A percentile compares a stretch with the other conserved stretches of the same genome.
Conservation (phyloP, 768 basidiomycete genomes). For the Suillus decipiens region DNA sequence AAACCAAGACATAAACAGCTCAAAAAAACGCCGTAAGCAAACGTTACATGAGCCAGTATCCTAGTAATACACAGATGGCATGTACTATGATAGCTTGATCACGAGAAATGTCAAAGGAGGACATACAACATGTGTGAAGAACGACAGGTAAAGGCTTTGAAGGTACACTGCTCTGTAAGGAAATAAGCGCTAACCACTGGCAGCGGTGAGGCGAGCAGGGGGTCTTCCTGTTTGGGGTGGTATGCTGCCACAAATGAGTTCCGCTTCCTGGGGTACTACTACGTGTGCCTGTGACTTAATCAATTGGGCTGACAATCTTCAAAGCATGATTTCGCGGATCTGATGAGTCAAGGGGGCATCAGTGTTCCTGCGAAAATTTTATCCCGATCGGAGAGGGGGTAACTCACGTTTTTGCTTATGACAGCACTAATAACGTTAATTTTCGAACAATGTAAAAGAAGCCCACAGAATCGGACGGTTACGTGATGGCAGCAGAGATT, state of each 20-base stretch:
- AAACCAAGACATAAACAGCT: background rate
- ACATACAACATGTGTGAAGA: background rate
- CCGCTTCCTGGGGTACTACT: background rate
- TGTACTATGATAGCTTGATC: background rate
- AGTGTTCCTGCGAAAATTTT: constrained; percentile 11
- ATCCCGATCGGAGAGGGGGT: constrained; percentile 4
- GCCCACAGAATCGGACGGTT: constrained; percentile 16
- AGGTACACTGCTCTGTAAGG: background rate
- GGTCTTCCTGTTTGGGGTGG: background rate
- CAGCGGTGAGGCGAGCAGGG: background rate
- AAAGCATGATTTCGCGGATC: constrained; percentile 57
- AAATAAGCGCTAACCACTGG: background rate
- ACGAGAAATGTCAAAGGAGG: background rate
- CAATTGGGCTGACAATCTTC: constrained; percentile 18
- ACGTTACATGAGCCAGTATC: background rate
- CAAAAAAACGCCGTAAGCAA: no score
- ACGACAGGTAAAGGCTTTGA: background rate
- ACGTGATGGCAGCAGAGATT: constrained; percentile 22
- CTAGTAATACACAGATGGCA: background rate
- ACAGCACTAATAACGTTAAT: constrained; percentile 48
- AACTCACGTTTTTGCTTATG: constrained; percentile 71
- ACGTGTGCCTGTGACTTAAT: background rate
- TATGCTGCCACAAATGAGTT: background rate
- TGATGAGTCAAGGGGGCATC: constrained; percentile 21
- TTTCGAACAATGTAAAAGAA: constrained; percentile 10